A percentile compares a stretch with the other conserved stretches of the same genome.
phyloP scores from a whole-genome alignment of 441 rosid genomes.

The Breynia disticha region DNA sequence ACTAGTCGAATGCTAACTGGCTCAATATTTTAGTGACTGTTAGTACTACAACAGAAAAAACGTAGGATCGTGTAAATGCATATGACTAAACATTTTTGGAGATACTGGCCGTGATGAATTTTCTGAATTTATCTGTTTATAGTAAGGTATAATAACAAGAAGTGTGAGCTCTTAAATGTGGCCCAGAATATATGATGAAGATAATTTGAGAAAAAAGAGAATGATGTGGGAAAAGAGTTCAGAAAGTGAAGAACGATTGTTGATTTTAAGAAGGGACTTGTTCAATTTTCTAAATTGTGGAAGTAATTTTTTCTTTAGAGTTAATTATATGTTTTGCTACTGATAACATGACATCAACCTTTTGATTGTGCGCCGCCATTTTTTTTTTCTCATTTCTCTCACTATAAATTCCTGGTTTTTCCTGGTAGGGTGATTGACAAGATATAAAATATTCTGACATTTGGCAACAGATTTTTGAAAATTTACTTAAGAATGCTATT shows the following conservation, averaged over 20 bases:
- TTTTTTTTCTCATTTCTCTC: background rate
- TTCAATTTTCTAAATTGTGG: background rate
- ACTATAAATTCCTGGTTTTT: background rate
- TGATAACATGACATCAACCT: conserved; percentile 1
- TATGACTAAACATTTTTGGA: background rate
- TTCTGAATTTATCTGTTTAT: background rate
- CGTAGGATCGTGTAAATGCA: background rate
- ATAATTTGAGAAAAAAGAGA: background rate
- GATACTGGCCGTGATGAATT: background rate
- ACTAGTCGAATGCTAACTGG: background rate
- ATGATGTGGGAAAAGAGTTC: background rate
- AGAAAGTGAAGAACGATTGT: background rate
- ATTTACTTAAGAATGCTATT: conserved; percentile 7
- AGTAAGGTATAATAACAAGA: background rate
- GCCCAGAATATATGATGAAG: background rate
- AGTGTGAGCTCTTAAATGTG: background rate
- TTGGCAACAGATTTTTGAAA: background rate
- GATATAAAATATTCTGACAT: no score
- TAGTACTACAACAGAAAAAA: background rate
- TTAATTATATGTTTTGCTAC: background rate
- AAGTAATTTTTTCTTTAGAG: background rate
- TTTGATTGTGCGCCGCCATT: background rate
- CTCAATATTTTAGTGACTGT: background rate
- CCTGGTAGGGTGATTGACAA: background rate
- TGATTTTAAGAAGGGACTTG: background rate